Conservation (phyloP, 352 stramenopile genomes). For the Pythium sukuiense region DNA sequence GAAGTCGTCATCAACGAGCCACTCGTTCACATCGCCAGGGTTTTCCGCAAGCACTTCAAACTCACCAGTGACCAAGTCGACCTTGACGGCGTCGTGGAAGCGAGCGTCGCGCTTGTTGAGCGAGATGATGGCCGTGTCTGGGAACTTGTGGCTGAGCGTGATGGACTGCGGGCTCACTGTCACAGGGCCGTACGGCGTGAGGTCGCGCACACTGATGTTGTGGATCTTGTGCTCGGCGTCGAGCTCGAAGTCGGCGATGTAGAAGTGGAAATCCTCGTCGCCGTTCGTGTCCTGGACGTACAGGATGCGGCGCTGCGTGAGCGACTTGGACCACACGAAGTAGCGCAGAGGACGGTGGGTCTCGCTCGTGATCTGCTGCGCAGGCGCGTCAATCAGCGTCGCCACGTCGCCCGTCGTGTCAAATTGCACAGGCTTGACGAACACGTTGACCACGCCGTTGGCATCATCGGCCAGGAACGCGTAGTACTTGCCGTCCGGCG, state of each 20-base stretch:
- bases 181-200: constrained; percentile 37
- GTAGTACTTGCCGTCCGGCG: constrained; percentile 47
- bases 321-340: constrained; percentile 42
- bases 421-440: constrained; percentile 37
- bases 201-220: constrained; percentile 33
- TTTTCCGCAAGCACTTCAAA: constrained; percentile 33
- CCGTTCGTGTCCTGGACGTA: constrained; percentile 46
- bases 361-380: constrained; percentile 44
- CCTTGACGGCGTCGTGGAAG: constrained; percentile 36
- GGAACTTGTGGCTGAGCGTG: constrained; percentile 27
- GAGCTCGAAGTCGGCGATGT: constrained; percentile 38
- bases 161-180: constrained; percentile 34
- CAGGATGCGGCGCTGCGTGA: constrained; percentile 30
- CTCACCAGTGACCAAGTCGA: constrained; percentile 34
- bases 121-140: constrained; percentile 37
- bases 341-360: constrained; percentile 36
- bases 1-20: constrained; percentile 34
- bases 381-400: constrained; percentile 24
- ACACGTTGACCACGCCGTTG: constrained; percentile 49
- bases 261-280: constrained; percentile 51
- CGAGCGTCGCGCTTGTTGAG: constrained; percentile 38
- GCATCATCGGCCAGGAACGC: constrained; percentile 42
- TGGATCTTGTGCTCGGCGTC: constrained; percentile 26
- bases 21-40: constrained; percentile 32
- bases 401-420: constrained; percentile 14